A percentile compares a stretch with the other conserved stretches of the same genome.
These are phyloP conservation scores for Aspergillus alliaceus DNA, from an alignment of 2,329 filamentous ascomycete genomes.

Conservation along the genomic window DNA sequence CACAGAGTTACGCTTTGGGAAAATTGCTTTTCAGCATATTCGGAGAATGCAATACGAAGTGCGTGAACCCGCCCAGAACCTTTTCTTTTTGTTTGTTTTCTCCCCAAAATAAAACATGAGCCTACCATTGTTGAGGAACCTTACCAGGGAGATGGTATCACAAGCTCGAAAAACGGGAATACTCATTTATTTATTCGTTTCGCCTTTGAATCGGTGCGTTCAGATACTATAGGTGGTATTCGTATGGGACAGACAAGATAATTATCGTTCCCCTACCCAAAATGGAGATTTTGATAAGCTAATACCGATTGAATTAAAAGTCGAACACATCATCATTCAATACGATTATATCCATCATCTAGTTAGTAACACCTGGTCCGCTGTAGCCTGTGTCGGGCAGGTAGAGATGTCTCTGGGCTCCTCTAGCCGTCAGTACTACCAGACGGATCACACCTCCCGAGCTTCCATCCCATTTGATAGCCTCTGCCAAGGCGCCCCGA, in stretches of 20 bases:
- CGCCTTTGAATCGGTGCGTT: too few species aligned
- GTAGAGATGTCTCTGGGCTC: conserved; percentile 91
- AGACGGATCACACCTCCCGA: conserved; percentile 97
- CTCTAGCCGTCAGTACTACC: conserved; percentile 89
- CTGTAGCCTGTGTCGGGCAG: conserved; percentile 88
- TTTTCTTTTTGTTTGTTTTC: too few species aligned
- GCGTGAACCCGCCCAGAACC: too few species aligned
- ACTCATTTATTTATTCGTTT: background rate
- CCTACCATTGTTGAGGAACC: too few species aligned
- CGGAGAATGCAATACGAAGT: background rate
- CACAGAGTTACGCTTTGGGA: background rate
- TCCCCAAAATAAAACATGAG: too few species aligned
- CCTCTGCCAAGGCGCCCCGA: conserved; percentile 85
- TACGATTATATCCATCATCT: conserved; percentile 19
- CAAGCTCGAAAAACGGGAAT: background rate
- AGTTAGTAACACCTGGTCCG: conserved; percentile 60
- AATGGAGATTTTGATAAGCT: background rate
- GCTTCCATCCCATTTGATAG: conserved; percentile 99
- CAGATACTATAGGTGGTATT: too few species aligned
- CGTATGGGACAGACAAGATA: background rate
- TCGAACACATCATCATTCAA: conserved; percentile 12
- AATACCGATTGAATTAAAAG: conserved; percentile 11
- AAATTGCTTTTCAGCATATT: background rate
- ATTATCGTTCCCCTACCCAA: conserved; percentile 3
- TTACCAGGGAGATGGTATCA: background rate